A percentile compares a stretch with the other conserved stretches of the same genome.
Conservation (phyloP, 345 rosid species). For the Geranium brycei region DNA sequence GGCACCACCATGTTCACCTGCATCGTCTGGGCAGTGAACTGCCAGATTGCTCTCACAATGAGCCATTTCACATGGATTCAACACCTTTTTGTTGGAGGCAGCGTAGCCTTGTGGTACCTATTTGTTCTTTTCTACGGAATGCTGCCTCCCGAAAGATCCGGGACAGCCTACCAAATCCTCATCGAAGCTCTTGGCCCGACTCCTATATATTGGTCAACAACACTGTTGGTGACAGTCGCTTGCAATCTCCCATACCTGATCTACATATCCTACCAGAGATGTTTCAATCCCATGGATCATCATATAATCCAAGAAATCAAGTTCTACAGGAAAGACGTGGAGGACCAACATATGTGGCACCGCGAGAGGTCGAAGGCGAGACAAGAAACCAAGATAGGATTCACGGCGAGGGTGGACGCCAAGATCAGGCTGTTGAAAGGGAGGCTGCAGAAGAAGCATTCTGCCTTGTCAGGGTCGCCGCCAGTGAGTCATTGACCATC, state of each 20-base stretch:
- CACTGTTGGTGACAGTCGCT: conserved; percentile 52
- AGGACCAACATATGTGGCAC: conserved; percentile 71
- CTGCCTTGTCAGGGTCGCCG: conserved; percentile 3
- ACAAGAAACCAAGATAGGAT: conserved; percentile 79
- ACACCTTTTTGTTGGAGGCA: conserved; percentile 87
- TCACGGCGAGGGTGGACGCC: conserved; percentile 80
- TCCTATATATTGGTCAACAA: conserved; percentile 64
- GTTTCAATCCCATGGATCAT: conserved; percentile 76
- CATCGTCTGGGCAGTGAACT: conserved; percentile 85
- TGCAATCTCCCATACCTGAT: conserved; percentile 52
- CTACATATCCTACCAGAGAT: conserved; percentile 64
- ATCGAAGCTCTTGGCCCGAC: conserved; percentile 81
- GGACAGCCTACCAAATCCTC: conserved; percentile 56
- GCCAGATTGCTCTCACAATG: conserved; percentile 83
- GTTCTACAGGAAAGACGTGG: conserved; percentile 56
- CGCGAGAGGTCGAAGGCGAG: conserved; percentile 76
- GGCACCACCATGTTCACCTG: conserved; percentile 96
- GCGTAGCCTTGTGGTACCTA: conserved; percentile 70
- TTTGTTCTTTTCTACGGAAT: conserved; percentile 65
- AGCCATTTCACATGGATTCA: conserved; percentile 99
- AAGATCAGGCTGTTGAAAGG: conserved; percentile 69
- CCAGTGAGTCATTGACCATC: neutral
- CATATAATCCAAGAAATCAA: conserved; percentile 93
- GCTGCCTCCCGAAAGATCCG: conserved; percentile 49
- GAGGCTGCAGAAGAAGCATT: conserved; percentile 54